Evolutionary conservation across 2,329 filamentous ascomycete species (phyloP).

Genomic region (Fusarium oligoseptatum): DNA sequence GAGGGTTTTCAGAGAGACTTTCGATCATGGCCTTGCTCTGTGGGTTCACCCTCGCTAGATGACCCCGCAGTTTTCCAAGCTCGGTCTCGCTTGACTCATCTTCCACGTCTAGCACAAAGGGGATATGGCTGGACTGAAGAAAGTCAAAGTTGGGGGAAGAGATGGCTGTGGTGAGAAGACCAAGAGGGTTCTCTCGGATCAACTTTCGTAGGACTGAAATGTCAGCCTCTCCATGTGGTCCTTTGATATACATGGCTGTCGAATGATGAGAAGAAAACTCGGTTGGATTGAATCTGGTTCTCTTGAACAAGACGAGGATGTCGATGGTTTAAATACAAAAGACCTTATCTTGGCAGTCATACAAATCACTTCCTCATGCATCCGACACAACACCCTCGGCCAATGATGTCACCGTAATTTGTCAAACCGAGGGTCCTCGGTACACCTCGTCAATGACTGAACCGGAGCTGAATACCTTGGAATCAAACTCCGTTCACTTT

Average conservation of each 20-base stretch:
- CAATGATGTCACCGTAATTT: slow-evolving; percentile 12
- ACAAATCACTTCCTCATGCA: neutral
- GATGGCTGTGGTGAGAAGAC: slow-evolving; percentile 73
- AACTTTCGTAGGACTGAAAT: slow-evolving; percentile 65
- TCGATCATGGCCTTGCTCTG: slow-evolving; percentile 73
- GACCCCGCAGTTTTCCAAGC: slow-evolving; percentile 66
- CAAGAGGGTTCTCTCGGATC: slow-evolving; percentile 71
- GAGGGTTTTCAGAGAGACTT: slow-evolving; percentile 38
- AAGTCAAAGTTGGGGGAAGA: slow-evolving; percentile 60
- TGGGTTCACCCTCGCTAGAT: slow-evolving; percentile 73
- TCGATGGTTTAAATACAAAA: neutral
- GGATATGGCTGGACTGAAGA: slow-evolving; percentile 72
- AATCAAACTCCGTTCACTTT: slow-evolving; percentile 24
- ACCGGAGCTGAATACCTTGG: slow-evolving; percentile 18
- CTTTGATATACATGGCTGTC: slow-evolving; percentile 68
- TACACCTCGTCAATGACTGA: neutral
- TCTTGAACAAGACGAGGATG: neutral
- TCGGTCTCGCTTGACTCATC: slow-evolving; percentile 57
- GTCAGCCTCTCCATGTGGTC: slow-evolving; percentile 64
- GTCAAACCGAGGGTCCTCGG: neutral
- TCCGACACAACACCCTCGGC: neutral
- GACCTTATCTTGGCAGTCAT: neutral
- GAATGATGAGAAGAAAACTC: neutral
- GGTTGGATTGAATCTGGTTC: too few relatives aligned
- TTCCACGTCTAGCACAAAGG: slow-evolving; percentile 67